A percentile compares a stretch with the other conserved stretches of the same genome.
Conservation (phyloP, 2,329 filamentous ascomycete genomes). For the Rhexocercosporidium sp. region DNA sequence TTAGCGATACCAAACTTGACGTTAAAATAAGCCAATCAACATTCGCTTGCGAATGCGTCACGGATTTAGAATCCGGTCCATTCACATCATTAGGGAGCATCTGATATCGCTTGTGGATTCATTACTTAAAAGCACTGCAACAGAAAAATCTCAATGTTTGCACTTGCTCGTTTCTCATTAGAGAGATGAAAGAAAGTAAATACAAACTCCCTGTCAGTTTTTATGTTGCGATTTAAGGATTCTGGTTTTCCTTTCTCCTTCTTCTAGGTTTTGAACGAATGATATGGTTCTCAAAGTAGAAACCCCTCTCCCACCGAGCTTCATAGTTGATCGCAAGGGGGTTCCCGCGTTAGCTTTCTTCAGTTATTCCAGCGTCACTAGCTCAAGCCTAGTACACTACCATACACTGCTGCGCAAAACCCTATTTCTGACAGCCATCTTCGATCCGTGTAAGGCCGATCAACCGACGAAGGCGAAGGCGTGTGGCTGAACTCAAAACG, state of each 20-base stretch:
- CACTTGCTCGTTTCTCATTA: too few species aligned
- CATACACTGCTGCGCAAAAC: not conserved
- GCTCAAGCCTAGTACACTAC: not conserved
- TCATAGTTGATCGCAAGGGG: not conserved
- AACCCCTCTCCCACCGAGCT: too few species aligned
- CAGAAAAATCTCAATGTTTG: too few species aligned
- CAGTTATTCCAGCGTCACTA: not conserved
- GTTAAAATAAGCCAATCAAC: not conserved
- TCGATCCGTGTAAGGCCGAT: too few species aligned
- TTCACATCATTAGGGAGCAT: not conserved
- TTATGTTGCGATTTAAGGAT: too few species aligned
- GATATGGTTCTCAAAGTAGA: too few species aligned
- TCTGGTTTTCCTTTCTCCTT: too few species aligned
- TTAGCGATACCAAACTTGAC: not conserved
- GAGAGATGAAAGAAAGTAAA: too few species aligned
- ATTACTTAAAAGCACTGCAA: not conserved
- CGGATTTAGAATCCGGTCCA: not conserved
- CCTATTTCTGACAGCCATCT: not conserved
- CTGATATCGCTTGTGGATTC: not conserved
- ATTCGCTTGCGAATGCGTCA: not conserved
- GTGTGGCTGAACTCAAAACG: too few species aligned
- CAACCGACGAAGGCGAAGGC: too few species aligned
- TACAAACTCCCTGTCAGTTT: too few species aligned
- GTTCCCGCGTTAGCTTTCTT: not conserved
- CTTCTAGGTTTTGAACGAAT: too few species aligned